phyloP scores from a whole-genome alignment of 1,284 basidiomycete species.

The Ustilago lituana region DNA sequence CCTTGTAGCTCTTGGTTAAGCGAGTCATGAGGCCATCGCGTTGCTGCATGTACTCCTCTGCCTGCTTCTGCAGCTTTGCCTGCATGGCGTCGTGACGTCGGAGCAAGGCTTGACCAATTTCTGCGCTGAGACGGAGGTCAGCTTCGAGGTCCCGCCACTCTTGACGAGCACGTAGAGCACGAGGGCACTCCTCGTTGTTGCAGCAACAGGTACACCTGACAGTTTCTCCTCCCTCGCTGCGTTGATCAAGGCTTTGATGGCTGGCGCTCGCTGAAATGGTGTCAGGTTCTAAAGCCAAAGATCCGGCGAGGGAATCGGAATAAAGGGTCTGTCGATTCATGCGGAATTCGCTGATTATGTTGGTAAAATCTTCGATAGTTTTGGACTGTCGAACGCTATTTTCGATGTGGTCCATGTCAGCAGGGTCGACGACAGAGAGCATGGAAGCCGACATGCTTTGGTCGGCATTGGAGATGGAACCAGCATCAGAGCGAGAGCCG shows the following conservation, averaged over 20 bases:
- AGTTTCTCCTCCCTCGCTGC: slow-evolving; percentile 27
- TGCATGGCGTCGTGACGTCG: slow-evolving; percentile 86
- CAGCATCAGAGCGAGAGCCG: slow-evolving; percentile 28
- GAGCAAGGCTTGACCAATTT: slow-evolving; percentile 89
- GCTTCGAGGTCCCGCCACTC: slow-evolving; percentile 64
- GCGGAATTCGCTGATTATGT: slow-evolving; percentile 61
- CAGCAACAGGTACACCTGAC: slow-evolving; percentile 59
- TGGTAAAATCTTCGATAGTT: slow-evolving; percentile 63
- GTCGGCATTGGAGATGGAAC: slow-evolving; percentile 30
- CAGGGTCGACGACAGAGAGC: slow-evolving; percentile 40
- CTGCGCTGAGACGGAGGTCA: slow-evolving; percentile 70
- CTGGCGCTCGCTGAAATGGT: slow-evolving; percentile 19
- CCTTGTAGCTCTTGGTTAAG: slow-evolving; percentile 52
- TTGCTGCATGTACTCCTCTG: slow-evolving; percentile 64
- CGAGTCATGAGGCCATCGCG: slow-evolving; percentile 58
- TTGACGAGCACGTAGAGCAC: slow-evolving; percentile 52
- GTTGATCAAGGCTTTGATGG: slow-evolving; percentile 34
- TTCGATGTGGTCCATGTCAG: slow-evolving; percentile 49
- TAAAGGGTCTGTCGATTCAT: slow-evolving; percentile 48
- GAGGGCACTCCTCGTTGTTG: slow-evolving; percentile 53
- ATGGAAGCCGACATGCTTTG: slow-evolving; percentile 34
- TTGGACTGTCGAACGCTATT: slow-evolving; percentile 54
- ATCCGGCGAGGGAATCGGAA: slow-evolving; percentile 30
- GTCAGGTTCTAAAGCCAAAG: slow-evolving; percentile 4
- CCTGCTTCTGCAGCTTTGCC: slow-evolving; percentile 69